phyloP scores from a whole-genome alignment of 352 stramenopile species.

The Phytopythium mirpurense region DNA sequence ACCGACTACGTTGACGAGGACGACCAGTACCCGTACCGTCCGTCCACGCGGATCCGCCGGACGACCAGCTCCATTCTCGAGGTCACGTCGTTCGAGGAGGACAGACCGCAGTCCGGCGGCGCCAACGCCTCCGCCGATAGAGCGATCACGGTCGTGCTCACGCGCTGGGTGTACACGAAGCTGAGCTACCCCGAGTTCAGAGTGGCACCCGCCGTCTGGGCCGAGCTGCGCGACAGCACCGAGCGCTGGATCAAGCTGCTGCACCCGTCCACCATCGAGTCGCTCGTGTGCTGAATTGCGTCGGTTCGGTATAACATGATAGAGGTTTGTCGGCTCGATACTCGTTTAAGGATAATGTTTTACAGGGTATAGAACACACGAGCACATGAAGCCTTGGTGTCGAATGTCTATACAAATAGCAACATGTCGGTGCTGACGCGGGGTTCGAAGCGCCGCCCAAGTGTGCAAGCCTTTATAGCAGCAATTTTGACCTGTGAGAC shows the following conservation, averaged over 20 bases:
- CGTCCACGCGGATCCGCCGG: constrained; percentile 10
- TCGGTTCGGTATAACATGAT: neutral
- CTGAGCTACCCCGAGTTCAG: constrained; percentile 12
- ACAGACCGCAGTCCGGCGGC: neutral
- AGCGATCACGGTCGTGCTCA: constrained; percentile 11
- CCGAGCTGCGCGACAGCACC: constrained; percentile 8
- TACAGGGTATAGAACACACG: neutral
- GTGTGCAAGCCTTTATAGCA: constrained; percentile 11
- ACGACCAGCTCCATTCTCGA: constrained; percentile 19
- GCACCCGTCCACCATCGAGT: neutral
- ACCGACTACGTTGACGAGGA: constrained; percentile 21
- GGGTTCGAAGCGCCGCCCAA: constrained; percentile 34
- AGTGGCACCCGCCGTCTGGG: constrained; percentile 7
- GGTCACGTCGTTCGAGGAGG: constrained; percentile 15
- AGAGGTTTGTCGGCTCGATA: neutral
- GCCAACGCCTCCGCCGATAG: too few species aligned
- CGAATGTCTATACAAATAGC: constrained; percentile 13
- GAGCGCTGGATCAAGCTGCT: neutral
- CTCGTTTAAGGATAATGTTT: neutral
- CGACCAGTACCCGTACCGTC: constrained; percentile 16
- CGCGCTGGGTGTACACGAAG: constrained; percentile 14
- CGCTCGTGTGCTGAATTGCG: neutral
- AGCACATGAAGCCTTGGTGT: too few species aligned
- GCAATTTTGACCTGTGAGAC: neutral
- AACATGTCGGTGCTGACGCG: neutral